Evolutionary conservation across 305 asterid species (phyloP), one percentile per base, ranked within the genome.

Genomic region (Fraxinus nigra): DNA sequence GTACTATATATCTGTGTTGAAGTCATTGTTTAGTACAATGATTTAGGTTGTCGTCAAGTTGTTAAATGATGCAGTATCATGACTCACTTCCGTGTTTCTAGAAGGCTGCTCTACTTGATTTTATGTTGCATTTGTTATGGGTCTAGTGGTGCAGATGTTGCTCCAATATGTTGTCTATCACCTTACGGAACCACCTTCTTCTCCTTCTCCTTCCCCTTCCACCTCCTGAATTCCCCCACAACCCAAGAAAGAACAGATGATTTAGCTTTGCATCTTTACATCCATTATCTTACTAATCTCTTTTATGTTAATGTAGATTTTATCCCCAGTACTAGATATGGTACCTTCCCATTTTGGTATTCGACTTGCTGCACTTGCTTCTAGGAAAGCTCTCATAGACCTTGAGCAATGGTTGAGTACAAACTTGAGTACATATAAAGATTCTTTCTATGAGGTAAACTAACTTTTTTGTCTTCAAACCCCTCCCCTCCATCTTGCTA

Each of bases 301-400:
- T 65, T 75, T 43, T 30, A 76, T 82, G 51, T 78, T 78, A 56
- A n/a, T 85, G 78, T 97, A 97, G 99, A 92, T 95, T 82, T 88
- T 97, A 61, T 82, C 89, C 46, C 84, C 87, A 32, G 93, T 95
- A 28, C 83, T 97, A 88, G 98, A 95, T 85, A 89, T 87, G 92
- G 75, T 90, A 75, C 99, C 99, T 18, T 88, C 85, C 69, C 83
- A 82, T 89, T 89, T 92, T 79, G 94, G 94, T 82, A 87, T 95
- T 85, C 93, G 95, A 83, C 89, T 97, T 81, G 97, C 94, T 92
- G 94, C 91, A 34, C 83, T 95, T 91, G 97, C 98, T 89, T 95
- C 94, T 75, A 91, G 84, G 85, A 95, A 90, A 89, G 98, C 92
- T 76, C 84, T 90, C 75, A 43, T 93, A 87, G 98, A 97, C 89